These are phyloP conservation scores for Plasmopara halstedii DNA, from an alignment of 352 stramenopile species.

Conservation along the genomic window DNA sequence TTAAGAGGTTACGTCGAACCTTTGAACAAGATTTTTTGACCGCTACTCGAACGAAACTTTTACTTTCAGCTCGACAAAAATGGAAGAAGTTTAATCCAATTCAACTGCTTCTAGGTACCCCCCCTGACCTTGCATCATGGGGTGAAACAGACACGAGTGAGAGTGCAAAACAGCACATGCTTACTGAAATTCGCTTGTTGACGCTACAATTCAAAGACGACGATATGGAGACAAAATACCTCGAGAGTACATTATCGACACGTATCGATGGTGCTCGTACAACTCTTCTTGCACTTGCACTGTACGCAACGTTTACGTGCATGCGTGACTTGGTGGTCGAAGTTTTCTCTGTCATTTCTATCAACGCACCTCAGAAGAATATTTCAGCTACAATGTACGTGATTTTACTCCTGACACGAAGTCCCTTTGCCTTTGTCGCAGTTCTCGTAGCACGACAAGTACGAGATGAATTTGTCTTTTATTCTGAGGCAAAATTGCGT, in stretches of 20 bases:
- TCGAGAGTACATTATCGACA: constrained; percentile 50
- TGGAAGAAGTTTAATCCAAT: constrained; percentile 59
- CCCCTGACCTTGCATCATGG: constrained; percentile 31
- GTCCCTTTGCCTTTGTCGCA: constrained; percentile 18
- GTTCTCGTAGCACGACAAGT: constrained; percentile 37
- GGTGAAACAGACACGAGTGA: constrained; percentile 27
- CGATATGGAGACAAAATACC: constrained; percentile 70
- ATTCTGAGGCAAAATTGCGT: constrained; percentile 48
- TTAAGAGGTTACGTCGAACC: constrained; percentile 25
- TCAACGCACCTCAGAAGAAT: constrained; percentile 7
- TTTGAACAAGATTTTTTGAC: constrained; percentile 52
- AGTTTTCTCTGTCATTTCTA: constrained; percentile 27
- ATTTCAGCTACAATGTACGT: constrained; percentile 24
- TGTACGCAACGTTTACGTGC: constrained; percentile 59
- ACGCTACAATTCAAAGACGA: constrained; percentile 59
- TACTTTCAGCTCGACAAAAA: constrained; percentile 40
- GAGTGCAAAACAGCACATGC: constrained; percentile 56
- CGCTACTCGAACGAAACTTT: constrained; percentile 37
- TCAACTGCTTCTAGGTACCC: constrained; percentile 43
- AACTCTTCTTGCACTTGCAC: constrained; percentile 42
- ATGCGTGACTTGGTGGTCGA: constrained; percentile 57
- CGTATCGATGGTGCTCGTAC: constrained; percentile 57
- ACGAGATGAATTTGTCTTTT: constrained; percentile 43
- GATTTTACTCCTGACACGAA: constrained; percentile 30
- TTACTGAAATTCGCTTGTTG: constrained; percentile 46